Percentiles rank a stretch among this genome's conserved stretches.
Conservation (phyloP, 192 early-diverging fungal species). For the Glomus cerebriforme region DNA sequence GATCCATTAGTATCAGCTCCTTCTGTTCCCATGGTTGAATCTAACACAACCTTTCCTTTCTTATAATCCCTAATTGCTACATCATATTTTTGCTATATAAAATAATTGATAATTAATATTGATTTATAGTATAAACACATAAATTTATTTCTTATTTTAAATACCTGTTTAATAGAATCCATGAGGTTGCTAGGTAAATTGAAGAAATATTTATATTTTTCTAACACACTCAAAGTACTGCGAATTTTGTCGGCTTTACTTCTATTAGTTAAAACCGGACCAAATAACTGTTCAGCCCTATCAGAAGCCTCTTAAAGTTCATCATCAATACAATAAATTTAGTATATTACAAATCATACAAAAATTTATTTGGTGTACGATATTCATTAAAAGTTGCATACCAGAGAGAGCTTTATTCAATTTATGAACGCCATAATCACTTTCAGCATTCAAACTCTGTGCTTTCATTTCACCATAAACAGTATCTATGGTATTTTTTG, state of each 20-base stretch:
- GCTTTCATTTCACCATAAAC: slow-evolving; percentile 91
- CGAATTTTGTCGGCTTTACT: slow-evolving; percentile 89
- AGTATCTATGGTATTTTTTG: slow-evolving; percentile 91
- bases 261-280: slow-evolving; percentile 82
- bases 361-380: not conserved
- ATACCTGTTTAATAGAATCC: slow-evolving; percentile 80
- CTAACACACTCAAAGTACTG: slow-evolving; percentile 85
- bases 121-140: slow-evolving; percentile 44
- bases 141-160: not conserved
- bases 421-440: slow-evolving; percentile 79
- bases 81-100: slow-evolving; percentile 75
- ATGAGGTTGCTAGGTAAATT: slow-evolving; percentile 88
- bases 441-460: slow-evolving; percentile 75
- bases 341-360: not conserved
- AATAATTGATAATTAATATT: slow-evolving; percentile 51
- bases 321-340: not conserved
- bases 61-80: slow-evolving; percentile 93
- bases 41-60: slow-evolving; percentile 75
- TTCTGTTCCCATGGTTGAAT: slow-evolving; percentile 41
- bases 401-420: slow-evolving; percentile 71
- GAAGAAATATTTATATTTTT: slow-evolving; percentile 96
- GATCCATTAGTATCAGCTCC: slow-evolving; percentile 34
- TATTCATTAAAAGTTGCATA: slow-evolving; percentile 34
- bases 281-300: slow-evolving; percentile 82
- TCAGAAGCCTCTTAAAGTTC: slow-evolving; percentile 51